Evolutionary conservation across 192 early-diverging fungal genomes (phyloP).

Genomic region (Funneliformis mosseae): DNA sequence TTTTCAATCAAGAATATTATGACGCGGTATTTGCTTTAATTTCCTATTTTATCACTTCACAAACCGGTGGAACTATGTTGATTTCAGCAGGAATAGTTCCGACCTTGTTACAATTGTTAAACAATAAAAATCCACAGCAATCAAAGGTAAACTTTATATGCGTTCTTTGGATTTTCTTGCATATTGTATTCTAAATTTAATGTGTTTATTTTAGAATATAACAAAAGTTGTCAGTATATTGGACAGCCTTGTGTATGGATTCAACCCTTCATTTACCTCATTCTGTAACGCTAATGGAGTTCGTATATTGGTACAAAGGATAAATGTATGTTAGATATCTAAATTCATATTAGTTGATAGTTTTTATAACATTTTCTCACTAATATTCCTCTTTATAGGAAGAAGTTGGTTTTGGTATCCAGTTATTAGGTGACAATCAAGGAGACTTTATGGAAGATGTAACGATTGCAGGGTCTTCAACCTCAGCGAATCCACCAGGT

Average conservation of each 20-base stretch:
- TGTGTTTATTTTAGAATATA: conserved; percentile 47
- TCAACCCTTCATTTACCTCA: conserved; percentile 70
- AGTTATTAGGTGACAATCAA: conserved; percentile 35
- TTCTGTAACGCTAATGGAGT: conserved; percentile 87
- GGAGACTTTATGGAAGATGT: conserved; percentile 50
- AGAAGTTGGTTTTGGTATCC: conserved; percentile 58
- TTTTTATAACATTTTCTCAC: not conserved
- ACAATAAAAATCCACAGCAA: conserved; percentile 61
- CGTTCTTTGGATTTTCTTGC: not conserved
- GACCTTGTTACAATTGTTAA: conserved; percentile 71
- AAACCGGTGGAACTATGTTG: conserved; percentile 85
- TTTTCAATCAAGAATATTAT: conserved; percentile 69
- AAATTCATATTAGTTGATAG: not conserved
- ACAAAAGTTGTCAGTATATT: conserved; percentile 77
- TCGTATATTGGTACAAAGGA: conserved; percentile 73
- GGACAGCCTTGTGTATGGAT: conserved; percentile 81
- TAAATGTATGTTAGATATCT: conserved; percentile 54
- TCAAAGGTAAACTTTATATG: conserved; percentile 51
- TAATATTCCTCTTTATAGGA: conserved; percentile 35
- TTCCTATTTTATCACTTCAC: conserved; percentile 75
- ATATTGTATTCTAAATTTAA: not conserved
- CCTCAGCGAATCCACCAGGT: not conserved
- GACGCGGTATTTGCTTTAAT: conserved; percentile 84
- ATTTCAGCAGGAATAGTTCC: conserved; percentile 90
- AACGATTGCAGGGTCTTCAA: conserved; percentile 21